A percentile compares a stretch with the other conserved stretches of the same genome.
Evolutionary conservation across 179 eudicot genomes (phyloP).

Genomic region (Silene coronaria): DNA sequence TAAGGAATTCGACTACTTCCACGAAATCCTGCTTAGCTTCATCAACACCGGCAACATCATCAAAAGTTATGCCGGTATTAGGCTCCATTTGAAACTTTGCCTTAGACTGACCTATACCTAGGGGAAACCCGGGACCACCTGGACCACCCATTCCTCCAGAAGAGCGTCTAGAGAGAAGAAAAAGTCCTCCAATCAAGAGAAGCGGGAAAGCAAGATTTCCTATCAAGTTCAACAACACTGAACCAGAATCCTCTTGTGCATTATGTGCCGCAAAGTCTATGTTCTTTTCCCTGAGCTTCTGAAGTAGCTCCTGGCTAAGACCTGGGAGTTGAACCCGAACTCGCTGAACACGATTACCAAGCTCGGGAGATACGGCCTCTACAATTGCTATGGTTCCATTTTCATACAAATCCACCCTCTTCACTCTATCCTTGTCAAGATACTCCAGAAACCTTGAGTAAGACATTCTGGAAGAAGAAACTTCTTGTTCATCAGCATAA

Average conservation of each 20-base stretch:
- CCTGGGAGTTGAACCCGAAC: slow-evolving; percentile 98
- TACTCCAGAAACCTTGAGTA: slow-evolving; percentile 93
- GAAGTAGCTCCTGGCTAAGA: slow-evolving; percentile 96
- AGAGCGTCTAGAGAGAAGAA: slow-evolving; percentile 87
- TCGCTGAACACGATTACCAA: slow-evolving; percentile 88
- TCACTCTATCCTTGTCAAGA: slow-evolving; percentile 88
- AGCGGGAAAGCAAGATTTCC: slow-evolving; percentile 92
- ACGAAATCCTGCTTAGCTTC: slow-evolving; percentile 98
- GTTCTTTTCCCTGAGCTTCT: slow-evolving; percentile 90
- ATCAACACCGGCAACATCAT: slow-evolving; percentile 98
- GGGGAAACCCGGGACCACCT: slow-evolving; percentile 91
- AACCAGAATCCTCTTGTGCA: slow-evolving; percentile 95
- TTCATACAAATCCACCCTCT: slow-evolving; percentile 79
- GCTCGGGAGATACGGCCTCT: slow-evolving; percentile 91
- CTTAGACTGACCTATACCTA: slow-evolving; percentile 82
- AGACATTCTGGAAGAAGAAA: slow-evolving; percentile 96
- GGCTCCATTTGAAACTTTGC: slow-evolving; percentile 99
- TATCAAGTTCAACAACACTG: slow-evolving; percentile 67
- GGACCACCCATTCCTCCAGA: slow-evolving; percentile 98
- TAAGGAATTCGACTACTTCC: slow-evolving; percentile 95
- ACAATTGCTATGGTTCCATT: slow-evolving; percentile 98
- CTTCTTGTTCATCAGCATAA: slow-evolving; percentile 86
- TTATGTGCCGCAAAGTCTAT: slow-evolving; percentile 96
- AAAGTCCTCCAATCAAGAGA: slow-evolving; percentile 83
- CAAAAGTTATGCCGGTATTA: slow-evolving; percentile 91